phyloP scores from a whole-genome alignment of 2,329 filamentous ascomycete genomes.

The Fusarium newnesense region DNA sequence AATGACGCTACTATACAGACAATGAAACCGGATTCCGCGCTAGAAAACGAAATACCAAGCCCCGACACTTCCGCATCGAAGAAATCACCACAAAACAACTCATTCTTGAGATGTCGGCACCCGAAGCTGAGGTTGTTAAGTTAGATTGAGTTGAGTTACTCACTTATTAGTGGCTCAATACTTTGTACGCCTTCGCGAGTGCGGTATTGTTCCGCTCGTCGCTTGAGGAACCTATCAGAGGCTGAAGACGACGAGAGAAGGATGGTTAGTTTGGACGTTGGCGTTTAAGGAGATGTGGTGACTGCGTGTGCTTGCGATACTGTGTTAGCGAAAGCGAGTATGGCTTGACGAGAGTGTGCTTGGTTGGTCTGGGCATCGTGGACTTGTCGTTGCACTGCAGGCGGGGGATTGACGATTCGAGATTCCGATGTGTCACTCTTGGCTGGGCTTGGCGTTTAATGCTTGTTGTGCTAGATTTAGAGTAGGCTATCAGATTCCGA shows the following conservation, averaged over 20 bases:
- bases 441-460: background rate
- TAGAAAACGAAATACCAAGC: slow-evolving; percentile 14
- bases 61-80: slow-evolving; percentile 7
- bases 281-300: background rate
- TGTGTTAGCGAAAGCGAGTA: slow-evolving; percentile 1
- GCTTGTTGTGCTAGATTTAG: background rate
- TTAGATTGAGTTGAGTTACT: background rate
- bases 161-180: slow-evolving; percentile 9
- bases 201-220: slow-evolving; percentile 33
- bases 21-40: slow-evolving; percentile 10
- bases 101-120: slow-evolving; percentile 9
- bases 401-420: slow-evolving; percentile 9
- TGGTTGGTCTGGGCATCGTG: background rate
- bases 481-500: slow-evolving; percentile 1
- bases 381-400: background rate
- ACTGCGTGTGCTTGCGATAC: background rate
- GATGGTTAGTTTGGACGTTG: background rate
- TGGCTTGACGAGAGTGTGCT: background rate
- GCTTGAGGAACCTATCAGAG: slow-evolving; percentile 29
- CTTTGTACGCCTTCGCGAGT: slow-evolving; percentile 14
- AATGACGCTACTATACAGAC: slow-evolving; percentile 26
- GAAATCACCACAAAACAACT: background rate
- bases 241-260: slow-evolving; percentile 7
- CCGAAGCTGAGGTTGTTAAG: slow-evolving; percentile 6
- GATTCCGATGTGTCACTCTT: background rate